Evolutionary conservation across 1,284 basidiomycete genomes (phyloP), one percentile per base, ranked within the genome.

Genomic region (Pseudozyma sp.): DNA sequence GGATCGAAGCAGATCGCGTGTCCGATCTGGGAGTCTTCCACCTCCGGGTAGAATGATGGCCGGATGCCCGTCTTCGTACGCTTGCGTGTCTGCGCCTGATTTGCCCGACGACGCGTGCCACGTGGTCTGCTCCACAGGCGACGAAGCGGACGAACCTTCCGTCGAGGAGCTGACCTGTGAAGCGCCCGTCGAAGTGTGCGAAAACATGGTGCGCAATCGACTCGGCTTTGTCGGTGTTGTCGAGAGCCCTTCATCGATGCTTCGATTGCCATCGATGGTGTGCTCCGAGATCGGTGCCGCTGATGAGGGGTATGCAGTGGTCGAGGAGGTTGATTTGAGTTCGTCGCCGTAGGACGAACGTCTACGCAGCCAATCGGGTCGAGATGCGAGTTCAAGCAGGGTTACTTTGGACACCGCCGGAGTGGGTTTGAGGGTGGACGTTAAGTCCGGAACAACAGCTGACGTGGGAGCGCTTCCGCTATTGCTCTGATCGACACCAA

Each of bases 41-140:
- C 82, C 81, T 31, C 80, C 81, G 17, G 82, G 79, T 3, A 84
- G 58, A 45, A 82, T 55, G 42, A 84, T 74, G 14, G 82, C 70
- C 7, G 82, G 81, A 17, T 72, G 59, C 10, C 82, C 82, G 51
- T 84, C 82, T 2, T 43, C 34, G 24, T 84, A 84, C 0, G 77
- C 55, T 4, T 51, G 37, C 7, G 14, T 13, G 34, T 72, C 60
- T n/a, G 47, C 35, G 11, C 40, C 43, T 17, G 50, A 35, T 11
- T 43, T 53, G 30, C 54, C 39, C 11, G 47, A 37, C 47, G 11
- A 16, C 14, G 35, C n/a, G 33, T 35, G 31, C 7, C 11, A 42
- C 13, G 2, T n/a, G 4, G 13, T 17, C 40, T 42, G 43, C 9
- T 19, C 19, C 19, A 33, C 29, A 24, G 35, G 35, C n/a, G 49